Evolutionary conservation across 495 filamentous ascomycete species (phyloP).

Genomic region (Hyaloscypha hepaticicola): DNA sequence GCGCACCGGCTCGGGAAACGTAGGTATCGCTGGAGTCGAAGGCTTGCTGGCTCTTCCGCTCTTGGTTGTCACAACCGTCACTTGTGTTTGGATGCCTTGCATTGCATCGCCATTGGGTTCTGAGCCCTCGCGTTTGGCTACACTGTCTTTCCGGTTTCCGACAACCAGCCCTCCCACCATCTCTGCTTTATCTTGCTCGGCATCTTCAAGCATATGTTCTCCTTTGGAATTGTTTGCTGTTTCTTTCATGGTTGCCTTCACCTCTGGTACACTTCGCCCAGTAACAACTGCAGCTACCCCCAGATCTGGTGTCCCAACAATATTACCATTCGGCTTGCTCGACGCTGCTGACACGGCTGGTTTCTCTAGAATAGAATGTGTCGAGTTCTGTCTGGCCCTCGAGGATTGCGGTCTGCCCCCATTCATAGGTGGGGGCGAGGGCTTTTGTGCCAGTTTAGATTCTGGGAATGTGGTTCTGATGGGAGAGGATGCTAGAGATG

Average conservation of each 20-base stretch:
- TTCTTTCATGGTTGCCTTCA: conserved; percentile 41
- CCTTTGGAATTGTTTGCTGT: conserved; percentile 26
- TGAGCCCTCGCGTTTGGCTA: conserved; percentile 31
- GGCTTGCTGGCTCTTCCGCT: conserved; percentile 63
- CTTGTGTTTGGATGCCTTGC: conserved; percentile 15
- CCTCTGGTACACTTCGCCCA: conserved; percentile 34
- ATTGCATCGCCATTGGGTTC: conserved; percentile 28
- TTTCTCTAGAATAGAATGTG: conserved; percentile 50
- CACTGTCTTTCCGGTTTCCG: conserved; percentile 23
- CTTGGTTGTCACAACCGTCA: conserved; percentile 45
- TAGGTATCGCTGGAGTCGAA: conserved; percentile 53
- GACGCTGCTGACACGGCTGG: conserved; percentile 61
- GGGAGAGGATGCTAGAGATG: conserved; percentile 71
- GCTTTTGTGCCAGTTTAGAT: conserved; percentile 39
- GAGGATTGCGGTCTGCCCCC: conserved; percentile 58
- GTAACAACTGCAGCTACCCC: conserved; percentile 24
- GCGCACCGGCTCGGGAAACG: conserved; percentile 47
- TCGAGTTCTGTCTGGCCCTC: conserved; percentile 67
- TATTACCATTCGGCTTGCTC: conserved; percentile 44
- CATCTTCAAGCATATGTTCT: conserved; percentile 29
- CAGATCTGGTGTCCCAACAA: conserved; percentile 39
- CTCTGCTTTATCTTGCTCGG: conserved; percentile 24
- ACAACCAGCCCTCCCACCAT: conserved; percentile 18
- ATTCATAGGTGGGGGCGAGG: conserved; percentile 43
- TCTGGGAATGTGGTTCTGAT: conserved; percentile 62